Evolutionary conservation across 2,329 filamentous ascomycete species (phyloP), one percentile per base, ranked within the genome.

Genomic region (Hypoxylon sp.): DNA sequence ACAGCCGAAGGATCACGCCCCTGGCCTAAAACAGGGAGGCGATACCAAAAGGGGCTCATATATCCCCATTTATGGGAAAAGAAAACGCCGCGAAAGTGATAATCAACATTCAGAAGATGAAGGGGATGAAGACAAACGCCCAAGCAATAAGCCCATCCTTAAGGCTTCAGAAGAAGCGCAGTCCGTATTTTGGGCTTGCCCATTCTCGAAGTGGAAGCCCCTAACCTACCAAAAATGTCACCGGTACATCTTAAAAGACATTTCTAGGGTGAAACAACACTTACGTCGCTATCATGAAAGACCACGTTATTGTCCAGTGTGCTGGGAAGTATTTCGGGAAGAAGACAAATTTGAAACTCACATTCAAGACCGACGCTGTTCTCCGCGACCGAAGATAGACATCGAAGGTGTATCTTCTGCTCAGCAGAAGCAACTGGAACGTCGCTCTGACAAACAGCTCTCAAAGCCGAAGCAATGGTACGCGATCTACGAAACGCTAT

Each of bases 181-280:
- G 5, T 22, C 51, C 33, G 14, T 37, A 13, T 65, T 67, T 35
- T 51, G 58, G 42, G 70, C 70, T 29, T 72, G 70, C 63, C 68
- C 70, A 0, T 72, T 72, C 52, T 55, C 60, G 10, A 72, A 72
- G 58, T 71, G 68, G 65, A 71, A 71, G 8, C 70, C 70, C 5
- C 47, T 71, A 19, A 58, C 63, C 0, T 72, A 72, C 35, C 53
- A 42, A 3, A 37, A 14, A 37, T 37, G 33, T 37, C 54, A 57
- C 44, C 59, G 60, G 26, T 67, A 72, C 37, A 67, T 66, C 37
- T 48, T 72, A 37, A 72, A 63, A 37, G 66, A 72, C 17, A 69
- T 72, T 33, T 60, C 59, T 3, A 62, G 68, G 24, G 68, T 72
- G 13, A 71, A 72, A 50, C 68, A 71, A 57, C 70, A 72, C 47